These are phyloP conservation scores for Mortierella hygrophila DNA, from an alignment of 192 early-diverging fungal species.

Conservation along the genomic window DNA sequence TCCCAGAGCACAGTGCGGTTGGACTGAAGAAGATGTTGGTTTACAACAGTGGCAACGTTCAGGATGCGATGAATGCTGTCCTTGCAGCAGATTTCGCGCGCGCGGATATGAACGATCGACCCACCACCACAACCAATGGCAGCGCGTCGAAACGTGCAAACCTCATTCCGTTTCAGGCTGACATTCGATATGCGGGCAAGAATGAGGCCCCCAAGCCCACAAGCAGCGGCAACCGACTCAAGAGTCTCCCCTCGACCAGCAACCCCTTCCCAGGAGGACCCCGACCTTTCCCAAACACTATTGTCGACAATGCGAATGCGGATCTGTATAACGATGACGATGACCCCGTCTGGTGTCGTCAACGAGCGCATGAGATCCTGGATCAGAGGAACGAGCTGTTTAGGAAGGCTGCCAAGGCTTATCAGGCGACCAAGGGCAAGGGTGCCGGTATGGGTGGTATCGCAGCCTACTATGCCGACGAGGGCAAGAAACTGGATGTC, in stretches of 20 bases:
- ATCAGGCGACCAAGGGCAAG: slow-evolving; percentile 54
- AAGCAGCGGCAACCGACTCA: slow-evolving; percentile 17
- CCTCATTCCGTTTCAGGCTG: slow-evolving; percentile 28
- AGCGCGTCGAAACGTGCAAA: slow-evolving; percentile 18
- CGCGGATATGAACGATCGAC: slow-evolving; percentile 23
- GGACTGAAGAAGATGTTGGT: slow-evolving; percentile 57
- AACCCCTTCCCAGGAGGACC: slow-evolving; percentile 18
- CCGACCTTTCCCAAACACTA: slow-evolving; percentile 50
- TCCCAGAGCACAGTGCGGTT: slow-evolving; percentile 49
- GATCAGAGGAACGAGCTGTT: slow-evolving; percentile 62
- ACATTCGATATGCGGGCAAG: slow-evolving; percentile 36
- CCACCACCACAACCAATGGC: not conserved
- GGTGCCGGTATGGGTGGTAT: slow-evolving; percentile 61
- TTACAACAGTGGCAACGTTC: slow-evolving; percentile 28
- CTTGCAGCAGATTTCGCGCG: slow-evolving; percentile 45
- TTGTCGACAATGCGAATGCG: slow-evolving; percentile 38
- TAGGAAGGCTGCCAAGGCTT: slow-evolving; percentile 61
- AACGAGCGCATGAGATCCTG: slow-evolving; percentile 50
- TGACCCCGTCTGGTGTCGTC: slow-evolving; percentile 64
- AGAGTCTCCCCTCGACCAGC: slow-evolving; percentile 38
- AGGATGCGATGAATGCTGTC: slow-evolving; percentile 58
- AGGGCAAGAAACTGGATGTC: slow-evolving; percentile 56
- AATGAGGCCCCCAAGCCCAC: slow-evolving; percentile 3
- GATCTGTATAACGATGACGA: slow-evolving; percentile 58
- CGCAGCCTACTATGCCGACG: slow-evolving; percentile 65